Base-by-base conservation (phyloP, 805 yeast genomes). In the Candida cerambycidarum region DNA sequence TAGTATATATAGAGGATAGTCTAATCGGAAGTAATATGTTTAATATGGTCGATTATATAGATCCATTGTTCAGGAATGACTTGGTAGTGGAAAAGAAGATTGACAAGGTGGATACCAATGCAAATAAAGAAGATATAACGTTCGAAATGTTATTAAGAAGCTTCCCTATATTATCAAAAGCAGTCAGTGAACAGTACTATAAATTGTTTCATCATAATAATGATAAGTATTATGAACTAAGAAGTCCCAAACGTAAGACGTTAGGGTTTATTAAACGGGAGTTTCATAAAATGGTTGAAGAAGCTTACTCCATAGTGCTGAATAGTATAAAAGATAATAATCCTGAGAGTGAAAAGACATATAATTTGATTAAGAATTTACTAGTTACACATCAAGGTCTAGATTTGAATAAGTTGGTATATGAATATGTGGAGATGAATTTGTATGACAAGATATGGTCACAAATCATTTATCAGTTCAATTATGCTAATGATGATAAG, bases 401-500 rank as follows among this genome's bases (percentile, higher is more conserved):
- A 13, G 79, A 82, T 44, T 61, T 80, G 48, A 77, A 70, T 50
- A 70, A 69, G 44, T 67, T 80, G 34, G 69, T 89, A 1, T 83
- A 81, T 52, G 80, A 79, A 42, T 87, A 87, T 52, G 82, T 87
- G 12, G 97, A 90, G 53, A 53, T 73, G 46, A 80, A 81, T 43
- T 59, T 88, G 24, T 84, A 80, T 53, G 85, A 79, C 48, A 78
- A 75, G 46, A 56, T 89, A 5, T 86, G 96, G 93, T 50, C 64
- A 19, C 74, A 65, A 44, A 46, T 70, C 9, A 49, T 63, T 1
- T 61, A 51, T 43, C 76, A 68, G 47, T 67, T 62, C 50, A 51
- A 62, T 50, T 48, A 34, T 15, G 42, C 61, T 6, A 56, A 59
- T 35, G 58, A 50, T 12, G 59, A 53, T 18, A 54, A 51, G 14